Evolutionary conservation across 2,329 filamentous ascomycete species (phyloP), one percentile per base, ranked within the genome.

Genomic region (Fusarium sp.): DNA sequence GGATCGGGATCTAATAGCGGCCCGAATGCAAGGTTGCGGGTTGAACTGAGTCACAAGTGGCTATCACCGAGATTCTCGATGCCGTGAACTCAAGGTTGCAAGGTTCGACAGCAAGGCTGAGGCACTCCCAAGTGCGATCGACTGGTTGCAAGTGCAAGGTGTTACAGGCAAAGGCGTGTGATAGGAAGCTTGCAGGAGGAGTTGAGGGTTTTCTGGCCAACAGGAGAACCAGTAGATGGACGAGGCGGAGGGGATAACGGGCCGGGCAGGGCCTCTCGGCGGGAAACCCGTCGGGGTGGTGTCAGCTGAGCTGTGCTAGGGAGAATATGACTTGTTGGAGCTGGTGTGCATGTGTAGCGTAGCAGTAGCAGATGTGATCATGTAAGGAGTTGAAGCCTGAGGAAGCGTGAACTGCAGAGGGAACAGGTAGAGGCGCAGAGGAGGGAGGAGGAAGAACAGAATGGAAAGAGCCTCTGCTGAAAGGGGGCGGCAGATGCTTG

Each of bases 251-350:
- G 63, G 37, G 35, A 15, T n/a, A 27, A 45, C 61, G 67, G 65
- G 58, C 65, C 68, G 37, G 61, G 45, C 47, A 32, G 43, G 61
- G 56, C 56, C 38, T 74, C 32, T 57, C 59, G 40, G 68, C 47
- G 45, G 56, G 40, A 62, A 70, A 63, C 69, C 72, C 69, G 69
- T 72, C 45, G 40, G 56, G 60, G 64, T 56, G 57, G 72, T 52
- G 72, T 75, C 72, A 71, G 72, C 66, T 75, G 69, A 60, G 69
- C 58, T 47, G 54, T 17, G 47, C 61, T 47, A 47, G 43, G 43
- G 43, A 43, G 58, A 33, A 45, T 64, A 64, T 59, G 71, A 66
- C 6, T 22, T 20, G 59, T 33, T 38, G 32, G 22, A 56, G 47
- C 15, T 63, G 61, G 61, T 35, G 72, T 69, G 71, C 65, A 72